phyloP scores from a whole-genome alignment of 2,329 filamentous ascomycete species.

The Polychaeton citri region DNA sequence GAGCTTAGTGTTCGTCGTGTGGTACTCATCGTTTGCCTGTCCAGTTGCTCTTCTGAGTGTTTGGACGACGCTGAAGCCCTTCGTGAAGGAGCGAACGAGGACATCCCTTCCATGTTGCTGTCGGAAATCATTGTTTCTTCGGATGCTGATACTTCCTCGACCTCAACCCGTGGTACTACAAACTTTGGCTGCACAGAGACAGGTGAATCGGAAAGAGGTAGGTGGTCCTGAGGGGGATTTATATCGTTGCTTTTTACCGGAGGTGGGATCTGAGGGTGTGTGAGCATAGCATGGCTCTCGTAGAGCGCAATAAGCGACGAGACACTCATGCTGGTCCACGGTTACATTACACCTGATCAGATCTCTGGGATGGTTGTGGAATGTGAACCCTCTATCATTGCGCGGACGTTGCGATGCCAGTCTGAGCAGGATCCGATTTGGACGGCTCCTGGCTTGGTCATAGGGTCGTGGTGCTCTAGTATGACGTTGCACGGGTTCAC shows the following conservation, averaged over 20 bases:
- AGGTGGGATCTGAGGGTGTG: not conserved
- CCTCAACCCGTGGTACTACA: not conserved
- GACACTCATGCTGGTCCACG: not conserved
- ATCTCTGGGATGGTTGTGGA: not conserved
- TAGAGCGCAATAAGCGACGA: not conserved
- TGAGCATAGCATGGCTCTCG: not conserved
- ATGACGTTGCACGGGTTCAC: not conserved
- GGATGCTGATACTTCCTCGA: not conserved
- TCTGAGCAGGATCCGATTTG: not conserved
- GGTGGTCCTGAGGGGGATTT: not conserved
- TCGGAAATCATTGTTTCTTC: not conserved
- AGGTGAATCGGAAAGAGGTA: not conserved
- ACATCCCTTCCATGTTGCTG: too few species aligned
- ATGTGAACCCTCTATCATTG: not conserved
- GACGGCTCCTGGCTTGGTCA: not conserved
- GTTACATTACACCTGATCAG: not conserved
- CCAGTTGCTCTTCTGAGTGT: too few species aligned
- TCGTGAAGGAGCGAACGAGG: too few species aligned
- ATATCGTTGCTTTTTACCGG: not conserved
- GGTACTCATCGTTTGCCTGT: too few species aligned
- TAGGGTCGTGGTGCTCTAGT: not conserved
- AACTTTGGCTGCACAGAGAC: not conserved
- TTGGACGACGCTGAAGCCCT: too few species aligned
- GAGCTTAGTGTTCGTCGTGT: too few species aligned
- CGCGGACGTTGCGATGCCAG: not conserved